Conservation (phyloP, 257 asterid species). For the Eucommia ulmoides region DNA sequence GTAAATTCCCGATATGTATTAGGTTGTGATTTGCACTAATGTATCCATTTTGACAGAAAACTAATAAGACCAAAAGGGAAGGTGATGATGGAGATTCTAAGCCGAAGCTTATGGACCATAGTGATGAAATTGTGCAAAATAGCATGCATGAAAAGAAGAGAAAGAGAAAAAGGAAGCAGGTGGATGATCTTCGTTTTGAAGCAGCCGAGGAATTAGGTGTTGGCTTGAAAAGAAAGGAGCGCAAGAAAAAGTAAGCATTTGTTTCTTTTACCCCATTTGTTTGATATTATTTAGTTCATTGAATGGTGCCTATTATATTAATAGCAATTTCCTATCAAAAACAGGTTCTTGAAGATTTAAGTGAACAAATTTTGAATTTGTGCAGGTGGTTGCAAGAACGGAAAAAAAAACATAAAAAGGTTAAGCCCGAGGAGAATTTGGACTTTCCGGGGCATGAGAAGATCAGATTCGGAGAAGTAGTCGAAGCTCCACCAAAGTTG, state of each 20-base stretch:
- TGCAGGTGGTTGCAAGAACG: conserved; percentile 56
- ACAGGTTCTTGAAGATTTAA: background rate
- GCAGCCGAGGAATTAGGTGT: conserved; percentile 20
- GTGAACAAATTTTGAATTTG: conserved; percentile 7
- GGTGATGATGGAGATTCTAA: conserved; percentile 22
- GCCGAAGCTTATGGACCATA: conserved; percentile 11
- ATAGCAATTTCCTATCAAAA: too few relatives aligned
- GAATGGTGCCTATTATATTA: too few relatives aligned
- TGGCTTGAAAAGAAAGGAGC: conserved; percentile 67
- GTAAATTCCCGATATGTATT: background rate
- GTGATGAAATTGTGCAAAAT: conserved; percentile 12
- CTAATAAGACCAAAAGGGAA: conserved; percentile 27
- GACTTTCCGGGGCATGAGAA: conserved; percentile 52
- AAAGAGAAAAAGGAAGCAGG: conserved; percentile 46
- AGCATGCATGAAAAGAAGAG: conserved; percentile 34
- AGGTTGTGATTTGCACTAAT: conserved; percentile 4
- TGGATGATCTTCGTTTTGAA: conserved; percentile 70
- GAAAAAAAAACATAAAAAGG: conserved; percentile 55
- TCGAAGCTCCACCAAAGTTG: conserved; percentile 84
- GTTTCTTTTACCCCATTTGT: too few relatives aligned
- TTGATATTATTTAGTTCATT: too few relatives aligned
- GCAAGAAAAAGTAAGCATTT: conserved; percentile 61
- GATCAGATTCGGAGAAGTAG: conserved; percentile 79
- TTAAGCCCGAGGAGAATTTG: conserved; percentile 24
- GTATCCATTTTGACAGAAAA: conserved; percentile 25